phyloP scores from a whole-genome alignment of 306 rosid genomes.

The Chamaecrista fasciculata region DNA sequence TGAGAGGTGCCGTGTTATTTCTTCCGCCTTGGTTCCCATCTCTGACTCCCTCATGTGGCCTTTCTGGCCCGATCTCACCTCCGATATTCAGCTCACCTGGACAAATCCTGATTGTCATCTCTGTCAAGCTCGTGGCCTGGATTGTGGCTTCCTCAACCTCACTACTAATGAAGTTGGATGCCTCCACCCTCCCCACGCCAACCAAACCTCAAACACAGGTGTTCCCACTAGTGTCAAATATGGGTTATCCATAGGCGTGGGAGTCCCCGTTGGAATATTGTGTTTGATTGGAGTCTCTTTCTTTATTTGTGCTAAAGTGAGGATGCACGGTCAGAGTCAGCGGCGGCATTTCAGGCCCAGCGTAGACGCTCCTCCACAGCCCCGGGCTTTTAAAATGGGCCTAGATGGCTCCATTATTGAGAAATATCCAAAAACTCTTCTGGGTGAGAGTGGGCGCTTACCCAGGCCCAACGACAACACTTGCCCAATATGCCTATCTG shows the following conservation, averaged over 20 bases:
- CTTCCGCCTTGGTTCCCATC: conserved; percentile 34
- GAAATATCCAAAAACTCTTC: conserved; percentile 53
- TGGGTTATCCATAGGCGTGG: conserved; percentile 55
- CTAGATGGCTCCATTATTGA: conserved; percentile 69
- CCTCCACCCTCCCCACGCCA: conserved; percentile 4
- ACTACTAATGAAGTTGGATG: conserved; percentile 30
- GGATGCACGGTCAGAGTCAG: conserved; percentile 1
- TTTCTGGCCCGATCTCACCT: background rate
- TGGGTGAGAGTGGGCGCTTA: conserved; percentile 52
- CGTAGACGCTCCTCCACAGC: conserved; percentile 17
- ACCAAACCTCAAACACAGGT: too few relatives aligned
- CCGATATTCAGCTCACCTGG: conserved; percentile 44
- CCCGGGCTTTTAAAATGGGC: conserved; percentile 35
- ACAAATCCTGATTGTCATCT: conserved; percentile 30
- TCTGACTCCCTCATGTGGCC: conserved; percentile 1
- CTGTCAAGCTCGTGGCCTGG: conserved; percentile 31
- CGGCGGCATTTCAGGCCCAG: background rate
- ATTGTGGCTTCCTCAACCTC: conserved; percentile 38
- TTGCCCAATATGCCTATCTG: conserved; percentile 65
- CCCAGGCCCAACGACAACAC: conserved; percentile 52
- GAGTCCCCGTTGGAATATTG: conserved; percentile 57
- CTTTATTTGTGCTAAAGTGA: conserved; percentile 29
- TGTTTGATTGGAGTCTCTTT: conserved; percentile 47
- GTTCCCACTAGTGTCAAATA: conserved; percentile 57
- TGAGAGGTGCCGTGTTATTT: conserved; percentile 30